A percentile compares a stretch with the other conserved stretches of the same genome.
phyloP scores from a whole-genome alignment of 148 eudicot species.

The Rhododendron kiyosumense region DNA sequence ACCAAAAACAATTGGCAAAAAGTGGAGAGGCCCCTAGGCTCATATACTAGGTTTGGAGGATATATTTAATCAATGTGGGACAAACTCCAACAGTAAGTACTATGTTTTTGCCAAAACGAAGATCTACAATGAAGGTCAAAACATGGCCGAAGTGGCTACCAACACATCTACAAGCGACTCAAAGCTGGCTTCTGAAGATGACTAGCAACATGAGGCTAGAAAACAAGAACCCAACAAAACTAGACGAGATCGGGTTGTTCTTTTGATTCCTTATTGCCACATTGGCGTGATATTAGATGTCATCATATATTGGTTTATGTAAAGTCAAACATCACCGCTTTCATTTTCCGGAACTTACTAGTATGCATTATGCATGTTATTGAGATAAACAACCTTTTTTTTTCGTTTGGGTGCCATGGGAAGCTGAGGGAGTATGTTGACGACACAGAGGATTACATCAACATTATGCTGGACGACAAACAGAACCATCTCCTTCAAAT shows the following conservation, averaged over 20 bases:
- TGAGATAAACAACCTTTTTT: background rate
- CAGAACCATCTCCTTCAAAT: conserved; percentile 96
- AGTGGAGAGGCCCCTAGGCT: no score
- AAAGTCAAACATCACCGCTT: background rate
- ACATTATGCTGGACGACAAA: conserved; percentile 96
- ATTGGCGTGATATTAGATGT: background rate
- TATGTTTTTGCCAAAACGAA: background rate
- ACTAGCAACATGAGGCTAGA: background rate
- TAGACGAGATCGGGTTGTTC: background rate
- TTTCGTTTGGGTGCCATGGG: background rate
- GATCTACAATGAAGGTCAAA: background rate
- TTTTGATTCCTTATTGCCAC: background rate
- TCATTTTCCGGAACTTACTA: background rate
- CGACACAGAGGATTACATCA: conserved; percentile 98
- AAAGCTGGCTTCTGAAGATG: background rate
- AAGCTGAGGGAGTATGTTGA: conserved; percentile 97
- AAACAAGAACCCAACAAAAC: background rate
- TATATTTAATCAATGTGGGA: no score
- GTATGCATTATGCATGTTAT: background rate
- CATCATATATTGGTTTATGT: background rate
- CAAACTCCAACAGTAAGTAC: no score
- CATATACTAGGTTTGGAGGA: no score
- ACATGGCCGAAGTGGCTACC: background rate
- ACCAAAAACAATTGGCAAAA: no score
- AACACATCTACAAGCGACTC: background rate